phyloP scores from a whole-genome alignment of 257 asterid species.

The Solanum peruvianum region DNA sequence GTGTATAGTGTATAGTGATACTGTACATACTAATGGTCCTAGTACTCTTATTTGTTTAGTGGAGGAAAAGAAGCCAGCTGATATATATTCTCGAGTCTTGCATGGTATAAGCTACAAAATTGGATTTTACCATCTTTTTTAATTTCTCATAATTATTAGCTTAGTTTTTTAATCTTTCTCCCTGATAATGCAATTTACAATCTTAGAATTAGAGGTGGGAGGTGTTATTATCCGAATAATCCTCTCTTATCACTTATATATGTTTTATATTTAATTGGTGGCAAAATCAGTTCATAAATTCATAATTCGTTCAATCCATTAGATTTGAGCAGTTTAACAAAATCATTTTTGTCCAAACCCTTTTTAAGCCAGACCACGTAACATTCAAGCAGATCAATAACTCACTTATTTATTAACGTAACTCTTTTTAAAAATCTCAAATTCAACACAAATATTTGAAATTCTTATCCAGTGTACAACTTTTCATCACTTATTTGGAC shows the following conservation, averaged over 20 bases:
- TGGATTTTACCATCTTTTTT: not conserved
- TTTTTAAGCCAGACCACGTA: too few relatives aligned
- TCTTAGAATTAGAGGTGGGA: not conserved
- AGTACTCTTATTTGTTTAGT: not conserved
- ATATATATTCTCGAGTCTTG: not conserved
- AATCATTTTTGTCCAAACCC: not conserved
- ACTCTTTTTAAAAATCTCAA: not conserved
- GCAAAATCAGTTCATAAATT: not conserved
- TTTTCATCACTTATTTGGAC: not conserved
- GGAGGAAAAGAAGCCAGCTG: not conserved
- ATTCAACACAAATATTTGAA: not conserved
- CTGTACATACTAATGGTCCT: not conserved
- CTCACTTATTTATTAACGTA: too few relatives aligned
- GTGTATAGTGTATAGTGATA: not conserved
- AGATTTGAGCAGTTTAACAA: not conserved
- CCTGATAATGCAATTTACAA: not conserved
- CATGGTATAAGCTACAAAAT: not conserved
- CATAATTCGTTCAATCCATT: not conserved
- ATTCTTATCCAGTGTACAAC: not conserved
- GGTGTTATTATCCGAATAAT: too few relatives aligned
- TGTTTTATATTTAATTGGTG: not conserved
- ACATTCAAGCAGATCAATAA: too few relatives aligned
- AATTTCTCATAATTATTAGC: not conserved
- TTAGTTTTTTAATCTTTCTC: too few relatives aligned
- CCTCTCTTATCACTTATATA: not conserved